phyloP scores from a whole-genome alignment of 1,139 yeast genomes.

The Pichia sp. region DNA sequence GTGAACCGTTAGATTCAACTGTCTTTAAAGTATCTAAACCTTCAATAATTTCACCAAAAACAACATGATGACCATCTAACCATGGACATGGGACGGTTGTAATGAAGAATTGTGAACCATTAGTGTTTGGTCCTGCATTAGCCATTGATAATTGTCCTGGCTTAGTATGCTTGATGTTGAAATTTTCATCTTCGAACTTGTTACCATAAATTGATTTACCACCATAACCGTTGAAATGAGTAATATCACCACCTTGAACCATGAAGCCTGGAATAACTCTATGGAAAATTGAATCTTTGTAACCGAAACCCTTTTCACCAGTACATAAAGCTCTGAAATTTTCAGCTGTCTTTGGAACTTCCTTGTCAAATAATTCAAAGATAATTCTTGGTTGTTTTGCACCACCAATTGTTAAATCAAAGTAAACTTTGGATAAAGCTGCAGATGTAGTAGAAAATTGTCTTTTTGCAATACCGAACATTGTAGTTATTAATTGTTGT shows the following conservation, averaged over 20 bases:
- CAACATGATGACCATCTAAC: constrained; percentile 39
- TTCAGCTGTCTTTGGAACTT: constrained; percentile 59
- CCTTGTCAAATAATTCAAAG: constrained; percentile 46
- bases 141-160: constrained; percentile 40
- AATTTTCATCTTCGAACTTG: constrained; percentile 32
- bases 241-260: constrained; percentile 38
- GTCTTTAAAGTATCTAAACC: constrained; percentile 30
- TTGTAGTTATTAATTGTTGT: constrained; percentile 4
- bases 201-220: constrained; percentile 34
- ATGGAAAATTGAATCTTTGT: constrained; percentile 48
- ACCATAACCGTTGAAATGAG: constrained; percentile 31
- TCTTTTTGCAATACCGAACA: constrained; percentile 32
- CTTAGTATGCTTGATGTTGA: constrained; percentile 31
- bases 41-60: constrained; percentile 35
- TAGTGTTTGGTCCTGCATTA: constrained; percentile 39
- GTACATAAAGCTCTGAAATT: constrained; percentile 59
- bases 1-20: constrained; percentile 29
- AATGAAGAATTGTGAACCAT: constrained; percentile 38
- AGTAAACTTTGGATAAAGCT: constrained; percentile 50
- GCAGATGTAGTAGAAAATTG: constrained; percentile 34
- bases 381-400: constrained; percentile 33
- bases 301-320: constrained; percentile 59
- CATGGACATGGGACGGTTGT: constrained; percentile 36
- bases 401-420: constrained; percentile 71
- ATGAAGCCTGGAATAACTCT: constrained; percentile 43